Evolutionary conservation across 108 stramenopile species (phyloP), one percentile per base, ranked within the genome.

Genomic region (Nannochloropsis gaditana): DNA sequence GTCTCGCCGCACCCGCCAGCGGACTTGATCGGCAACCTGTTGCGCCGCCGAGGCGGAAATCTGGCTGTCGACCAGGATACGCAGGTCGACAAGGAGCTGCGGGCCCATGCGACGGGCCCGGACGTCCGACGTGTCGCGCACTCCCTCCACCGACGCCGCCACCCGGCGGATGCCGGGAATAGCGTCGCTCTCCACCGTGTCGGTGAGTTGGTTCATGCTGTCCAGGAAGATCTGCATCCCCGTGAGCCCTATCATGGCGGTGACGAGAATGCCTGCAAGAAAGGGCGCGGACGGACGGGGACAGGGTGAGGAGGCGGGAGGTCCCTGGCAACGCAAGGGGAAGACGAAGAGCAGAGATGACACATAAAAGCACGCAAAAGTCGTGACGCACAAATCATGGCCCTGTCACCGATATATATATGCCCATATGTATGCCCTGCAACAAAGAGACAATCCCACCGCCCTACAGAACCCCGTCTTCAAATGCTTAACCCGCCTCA

Each of bases 401-500:
- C 31, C 31, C 31, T 31, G 31, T 31, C 31, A 31, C 31, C 31
- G 31, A 31, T 31, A 31, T 31, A 31, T 31, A 31, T 31, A 31
- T 31, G 31, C 31, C 31, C 31, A 31, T 31, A 31, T 31, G 31
- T 73, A n/a, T 15, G 19, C 8, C 59, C 2, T n/a, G 59, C n/a
- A 73, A 8, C 2, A 73, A 50, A 50, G 15, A 10, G 15, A 50
- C 47, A 50, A 50, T 11, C 47, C 47, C 19, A 2, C 59, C n/a
- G 15, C 8, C 59, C 3, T n/a, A 73, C 59, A 3, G 4, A 6
- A 4, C 15, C 59, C 59, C 21, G 17, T 45, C 88, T 84, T 96
- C 96, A 10, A 93, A 92, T 8, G 96, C 98, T 5, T 95, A 95
- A 89, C 94, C 92, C 43, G 92, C 91, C 91, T 97, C 95, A 21